These are phyloP conservation scores for Erodium trifolium DNA, from an alignment of 441 rosid species.

Conservation along the genomic window DNA sequence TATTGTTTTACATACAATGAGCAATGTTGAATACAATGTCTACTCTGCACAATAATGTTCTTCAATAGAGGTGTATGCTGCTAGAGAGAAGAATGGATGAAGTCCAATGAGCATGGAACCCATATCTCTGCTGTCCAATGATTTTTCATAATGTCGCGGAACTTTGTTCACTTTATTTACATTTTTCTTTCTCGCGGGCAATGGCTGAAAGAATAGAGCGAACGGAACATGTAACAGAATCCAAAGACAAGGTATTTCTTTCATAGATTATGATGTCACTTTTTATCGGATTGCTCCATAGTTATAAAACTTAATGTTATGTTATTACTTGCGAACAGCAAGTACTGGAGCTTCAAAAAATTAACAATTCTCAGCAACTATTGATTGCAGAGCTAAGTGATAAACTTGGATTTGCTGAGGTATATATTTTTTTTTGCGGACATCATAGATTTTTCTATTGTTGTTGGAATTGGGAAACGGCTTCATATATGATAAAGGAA, in stretches of 20 bases:
- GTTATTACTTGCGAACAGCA: constrained; percentile 19
- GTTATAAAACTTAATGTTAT: constrained; percentile 7
- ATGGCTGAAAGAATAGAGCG: constrained; percentile 96
- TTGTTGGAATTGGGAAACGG: too few relatives aligned
- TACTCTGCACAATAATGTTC: too few relatives aligned
- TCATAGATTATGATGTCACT: not conserved
- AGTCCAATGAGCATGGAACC: too few relatives aligned
- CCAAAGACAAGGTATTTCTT: constrained; percentile 69
- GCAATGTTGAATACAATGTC: too few relatives aligned
- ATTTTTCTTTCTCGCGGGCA: constrained; percentile 39
- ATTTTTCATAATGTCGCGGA: not conserved
- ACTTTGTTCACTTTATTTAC: constrained; percentile 12
- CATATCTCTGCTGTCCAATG: too few relatives aligned
- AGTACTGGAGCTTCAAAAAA: constrained; percentile 23
- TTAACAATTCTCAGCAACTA: constrained; percentile 23
- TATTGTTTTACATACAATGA: too few relatives aligned
- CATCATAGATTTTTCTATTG: not conserved
- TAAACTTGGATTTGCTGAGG: constrained; percentile 25
- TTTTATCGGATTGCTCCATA: not conserved
- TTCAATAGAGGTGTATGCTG: constrained; percentile 82
- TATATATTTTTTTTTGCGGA: constrained; percentile 2
- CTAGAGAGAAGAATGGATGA: constrained; percentile 99
- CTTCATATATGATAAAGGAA: too few relatives aligned
- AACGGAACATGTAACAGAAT: constrained; percentile 73
- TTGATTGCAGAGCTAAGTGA: constrained; percentile 20